phyloP scores from a whole-genome alignment of 2,329 filamentous ascomycete species.

The Hypocrella siamensis region DNA sequence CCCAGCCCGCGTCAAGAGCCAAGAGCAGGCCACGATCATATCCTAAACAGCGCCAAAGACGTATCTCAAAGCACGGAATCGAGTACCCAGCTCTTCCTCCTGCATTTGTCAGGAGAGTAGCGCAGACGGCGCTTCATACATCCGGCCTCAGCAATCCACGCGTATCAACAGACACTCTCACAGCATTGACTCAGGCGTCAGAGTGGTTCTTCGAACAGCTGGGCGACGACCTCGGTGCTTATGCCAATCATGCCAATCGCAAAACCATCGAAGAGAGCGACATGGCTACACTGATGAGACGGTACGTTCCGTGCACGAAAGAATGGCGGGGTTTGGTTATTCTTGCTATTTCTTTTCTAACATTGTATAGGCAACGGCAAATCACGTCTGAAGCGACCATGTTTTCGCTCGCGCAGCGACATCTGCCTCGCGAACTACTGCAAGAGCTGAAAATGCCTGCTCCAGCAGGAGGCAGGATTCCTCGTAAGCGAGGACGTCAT shows the following conservation, averaged over 20 bases:
- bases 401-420: slow-evolving; percentile 71
- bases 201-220: slow-evolving; percentile 90
- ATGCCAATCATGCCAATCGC: slow-evolving; percentile 66
- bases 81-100: slow-evolving; percentile 61
- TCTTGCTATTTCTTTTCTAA: slow-evolving; percentile 9
- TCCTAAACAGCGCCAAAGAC: slow-evolving; percentile 21
- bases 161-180: slow-evolving; percentile 57
- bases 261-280: slow-evolving; percentile 80
- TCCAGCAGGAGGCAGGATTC: slow-evolving; percentile 33
- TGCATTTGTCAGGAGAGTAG: slow-evolving; percentile 57
- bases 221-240: slow-evolving; percentile 63
- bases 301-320: slow-evolving; percentile 40
- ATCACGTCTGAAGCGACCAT: slow-evolving; percentile 55
- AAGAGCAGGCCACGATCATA: slow-evolving; percentile 5
- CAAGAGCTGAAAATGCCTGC: slow-evolving; percentile 65
- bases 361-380: slow-evolving; percentile 54
- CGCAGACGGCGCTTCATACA: slow-evolving; percentile 53
- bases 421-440: slow-evolving; percentile 68
- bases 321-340: too few relatives aligned
- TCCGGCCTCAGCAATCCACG: slow-evolving; percentile 50
- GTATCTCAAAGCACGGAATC: slow-evolving; percentile 53
- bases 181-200: slow-evolving; percentile 62
- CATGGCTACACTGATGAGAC: slow-evolving; percentile 65
- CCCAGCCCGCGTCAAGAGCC: background rate
- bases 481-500: slow-evolving; percentile 17